Conservation (phyloP, 2,329 filamentous ascomycete species). For the Aspergillus texensis region DNA sequence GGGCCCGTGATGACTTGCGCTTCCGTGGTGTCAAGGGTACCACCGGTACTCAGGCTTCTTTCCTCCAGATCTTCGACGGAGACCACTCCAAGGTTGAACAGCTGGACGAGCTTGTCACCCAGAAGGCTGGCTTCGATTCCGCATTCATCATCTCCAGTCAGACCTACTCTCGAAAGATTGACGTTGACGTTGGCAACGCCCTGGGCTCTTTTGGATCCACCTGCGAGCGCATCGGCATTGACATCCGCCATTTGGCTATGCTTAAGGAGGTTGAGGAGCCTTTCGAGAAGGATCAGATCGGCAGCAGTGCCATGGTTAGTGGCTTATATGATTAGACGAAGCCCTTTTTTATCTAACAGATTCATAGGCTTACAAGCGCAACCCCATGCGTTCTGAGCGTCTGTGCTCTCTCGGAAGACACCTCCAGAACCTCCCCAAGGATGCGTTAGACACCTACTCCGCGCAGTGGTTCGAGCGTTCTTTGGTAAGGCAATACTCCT, state of each 20-base stretch:
- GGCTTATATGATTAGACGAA: not conserved
- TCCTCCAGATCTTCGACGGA: conserved; percentile 69
- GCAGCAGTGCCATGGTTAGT: conserved; percentile 60
- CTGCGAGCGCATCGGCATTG: conserved; percentile 71
- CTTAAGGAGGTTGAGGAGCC: conserved; percentile 87
- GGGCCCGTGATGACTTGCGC: conserved; percentile 66
- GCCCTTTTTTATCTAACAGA: conserved; percentile 9
- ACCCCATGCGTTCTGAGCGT: conserved; percentile 60
- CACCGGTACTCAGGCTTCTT: conserved; percentile 77
- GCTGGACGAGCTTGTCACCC: conserved; percentile 64
- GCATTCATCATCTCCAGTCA: conserved; percentile 70
- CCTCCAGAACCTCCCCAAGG: conserved; percentile 56
- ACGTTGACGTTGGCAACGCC: conserved; percentile 79
- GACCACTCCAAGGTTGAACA: conserved; percentile 63
- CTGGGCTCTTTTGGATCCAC: conserved; percentile 78
- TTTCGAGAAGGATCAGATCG: conserved; percentile 78
- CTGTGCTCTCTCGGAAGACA: conserved; percentile 62
- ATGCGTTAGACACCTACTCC: conserved; percentile 67
- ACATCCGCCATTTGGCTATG: conserved; percentile 73
- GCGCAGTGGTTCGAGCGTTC: conserved; percentile 78
- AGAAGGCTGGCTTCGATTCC: conserved; percentile 66
- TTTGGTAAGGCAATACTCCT: conserved; percentile 44
- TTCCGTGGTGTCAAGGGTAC: conserved; percentile 77
- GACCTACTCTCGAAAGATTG: conserved; percentile 79
- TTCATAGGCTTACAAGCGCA: conserved; percentile 67